Percentiles rank a stretch among this genome's conserved stretches.
Evolutionary conservation across 2,329 filamentous ascomycete genomes (phyloP).

Genomic region (Thermothelomyces thermophilus): DNA sequence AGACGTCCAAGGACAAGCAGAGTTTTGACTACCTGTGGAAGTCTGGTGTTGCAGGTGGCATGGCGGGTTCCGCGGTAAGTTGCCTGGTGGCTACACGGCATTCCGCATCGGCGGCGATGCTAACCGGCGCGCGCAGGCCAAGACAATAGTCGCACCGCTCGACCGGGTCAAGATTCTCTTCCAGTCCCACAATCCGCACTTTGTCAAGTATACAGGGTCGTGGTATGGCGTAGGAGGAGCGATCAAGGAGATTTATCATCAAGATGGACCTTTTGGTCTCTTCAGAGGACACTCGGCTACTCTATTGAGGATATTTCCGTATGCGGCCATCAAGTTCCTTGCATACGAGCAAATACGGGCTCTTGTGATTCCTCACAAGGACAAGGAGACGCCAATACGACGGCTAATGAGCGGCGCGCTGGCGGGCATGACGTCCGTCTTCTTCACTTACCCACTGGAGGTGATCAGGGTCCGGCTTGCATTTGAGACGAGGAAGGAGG

Average conservation of each 20-base stretch:
- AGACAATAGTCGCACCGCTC: conserved; percentile 90
- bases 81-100: neutral
- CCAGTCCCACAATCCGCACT: conserved; percentile 89
- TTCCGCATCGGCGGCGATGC: neutral
- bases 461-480: conserved; percentile 87
- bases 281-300: conserved; percentile 95
- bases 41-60: conserved; percentile 77
- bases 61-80: conserved; percentile 87
- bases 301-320: conserved; percentile 88
- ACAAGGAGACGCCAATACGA: conserved; percentile 73
- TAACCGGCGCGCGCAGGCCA: conserved; percentile 55
- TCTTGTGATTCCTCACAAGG: conserved; percentile 60
- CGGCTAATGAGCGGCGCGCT: conserved; percentile 67
- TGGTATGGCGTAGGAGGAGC: conserved; percentile 80
- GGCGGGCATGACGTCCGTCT: conserved; percentile 83
- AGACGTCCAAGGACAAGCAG: conserved; percentile 54
- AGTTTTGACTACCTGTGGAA: conserved; percentile 78
- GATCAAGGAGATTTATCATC: conserved; percentile 72
- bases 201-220: conserved; percentile 83
- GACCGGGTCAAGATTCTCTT: conserved; percentile 99
- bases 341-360: conserved; percentile 94
- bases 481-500: conserved; percentile 79
- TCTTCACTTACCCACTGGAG: conserved; percentile 93
- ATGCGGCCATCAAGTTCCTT: conserved; percentile 95
- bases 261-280: conserved; percentile 68